Evolutionary conservation across 2,329 filamentous ascomycete species (phyloP), one percentile per base, ranked within the genome.

Genomic region (Aspergillus viridinutans): DNA sequence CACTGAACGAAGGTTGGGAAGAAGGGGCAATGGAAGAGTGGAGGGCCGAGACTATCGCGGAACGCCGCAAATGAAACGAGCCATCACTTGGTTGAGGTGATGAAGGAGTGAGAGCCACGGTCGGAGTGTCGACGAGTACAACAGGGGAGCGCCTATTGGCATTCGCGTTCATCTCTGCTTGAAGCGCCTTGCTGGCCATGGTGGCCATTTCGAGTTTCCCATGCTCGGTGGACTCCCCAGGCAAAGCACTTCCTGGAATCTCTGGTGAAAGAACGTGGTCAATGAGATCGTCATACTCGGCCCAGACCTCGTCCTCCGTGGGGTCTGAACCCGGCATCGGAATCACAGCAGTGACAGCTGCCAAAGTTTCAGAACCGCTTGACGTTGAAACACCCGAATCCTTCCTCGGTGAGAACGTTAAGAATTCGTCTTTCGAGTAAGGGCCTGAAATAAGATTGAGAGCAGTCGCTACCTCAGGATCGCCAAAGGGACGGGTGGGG

Each of bases 221-320:
- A n/a, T 60, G 56, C 12, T 57, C 54, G 29, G 66, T 64, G 1
- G 54, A 49, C 42, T 64, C 57, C 4, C 26, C 35, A 1, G 62
- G 35, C 4, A 59, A 57, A 21, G 66, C 59, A 6, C 64, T 56
- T 50, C 57, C 65, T n/a, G 58, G 61, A 40, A 62, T 64, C 38
- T 72, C 74, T 7, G 79, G 76, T 4, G 81, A 82, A 51, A 84
- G 81, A 10, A 86, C 81, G 56, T 90, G 87, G 53, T 90, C 89
- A 54, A 97, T 83, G 12, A 97, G 78, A 65, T 97, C 93, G 63
- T 97, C 87, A 69, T 95, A 97, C 73, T 96, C 93, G 52, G 92
- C 87, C 93, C 93, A 97, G 1, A 96, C 83, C 69, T 97, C 93
- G 65, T 97, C 93, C 62, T 95, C 90, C 1, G 78, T 85, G 3